Evolutionary conservation across 176 grass and related monocot species (phyloP).

Genomic region (Ananas comosus): DNA sequence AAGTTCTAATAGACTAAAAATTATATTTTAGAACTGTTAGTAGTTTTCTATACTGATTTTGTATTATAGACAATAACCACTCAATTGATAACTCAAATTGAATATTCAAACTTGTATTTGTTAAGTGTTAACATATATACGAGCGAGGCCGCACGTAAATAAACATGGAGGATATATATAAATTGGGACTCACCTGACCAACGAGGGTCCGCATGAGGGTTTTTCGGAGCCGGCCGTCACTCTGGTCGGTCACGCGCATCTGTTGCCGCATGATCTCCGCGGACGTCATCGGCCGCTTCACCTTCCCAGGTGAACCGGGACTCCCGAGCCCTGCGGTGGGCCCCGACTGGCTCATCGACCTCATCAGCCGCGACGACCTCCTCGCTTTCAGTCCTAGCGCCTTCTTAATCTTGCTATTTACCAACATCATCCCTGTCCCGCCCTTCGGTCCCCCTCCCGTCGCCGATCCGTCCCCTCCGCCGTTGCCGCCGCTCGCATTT

Average conservation of each 20-base stretch:
- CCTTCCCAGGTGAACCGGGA: slow-evolving; percentile 38
- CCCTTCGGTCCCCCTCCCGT: slow-evolving; percentile 35
- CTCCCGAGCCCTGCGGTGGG: slow-evolving; percentile 6
- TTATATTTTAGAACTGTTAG: no score
- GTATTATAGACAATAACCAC: no score
- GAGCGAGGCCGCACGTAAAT: neutral
- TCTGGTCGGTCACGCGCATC: slow-evolving; percentile 74
- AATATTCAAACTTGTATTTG: neutral
- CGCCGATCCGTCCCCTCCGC: slow-evolving; percentile 26
- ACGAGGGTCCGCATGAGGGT: slow-evolving; percentile 79
- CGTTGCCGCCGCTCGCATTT: neutral
- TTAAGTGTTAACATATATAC: neutral
- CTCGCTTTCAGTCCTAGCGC: slow-evolving; percentile 56
- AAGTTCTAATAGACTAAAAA: no score
- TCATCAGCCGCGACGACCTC: slow-evolving; percentile 36
- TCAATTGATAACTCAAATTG: neutral
- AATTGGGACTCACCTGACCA: slow-evolving; percentile 34
- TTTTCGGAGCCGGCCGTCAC: slow-evolving; percentile 57
- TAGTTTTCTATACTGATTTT: no score
- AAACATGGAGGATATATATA: neutral
- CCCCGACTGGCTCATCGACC: slow-evolving; percentile 50
- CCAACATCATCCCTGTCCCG: slow-evolving; percentile 51
- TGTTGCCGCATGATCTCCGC: slow-evolving; percentile 91
- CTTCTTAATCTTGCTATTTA: slow-evolving; percentile 64
- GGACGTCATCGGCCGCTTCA: slow-evolving; percentile 67